Evolutionary conservation across 805 yeast species (phyloP), one percentile per base, ranked within the genome.

Genomic region (Lipomyces sp.): DNA sequence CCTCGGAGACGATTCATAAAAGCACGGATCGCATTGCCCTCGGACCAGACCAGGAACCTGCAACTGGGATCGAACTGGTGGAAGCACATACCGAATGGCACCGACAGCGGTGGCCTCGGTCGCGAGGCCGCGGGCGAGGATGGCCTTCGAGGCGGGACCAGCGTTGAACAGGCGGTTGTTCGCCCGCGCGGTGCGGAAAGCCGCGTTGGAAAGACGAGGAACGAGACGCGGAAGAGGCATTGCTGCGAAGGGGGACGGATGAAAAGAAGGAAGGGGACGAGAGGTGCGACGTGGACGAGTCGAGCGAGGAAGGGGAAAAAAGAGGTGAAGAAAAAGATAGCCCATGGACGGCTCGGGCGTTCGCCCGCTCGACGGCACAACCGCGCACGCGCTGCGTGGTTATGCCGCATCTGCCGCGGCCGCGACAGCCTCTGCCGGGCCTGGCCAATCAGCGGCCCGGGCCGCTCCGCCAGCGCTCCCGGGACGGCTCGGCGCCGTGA

Each of bases 111-210:
- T 77, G 60, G 82, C 81, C 68, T 83, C 83, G 63, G 84, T 76
- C 61, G 85, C 85, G 71, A 81, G 74, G 68, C 81, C 79, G 73
- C 83, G 80, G 74, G 49, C 43, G 43, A 49, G 29, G 36, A 29
- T 24, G 22, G 46, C 39, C 43, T 43, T 37, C 31, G 43, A 6
- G 37, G 28, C 39, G 77, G 49, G 48, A 23, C 49, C 46, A 38
- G 62, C 63, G 47, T 74, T 75, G 74, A 84, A 81, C 62, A 72
- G 62, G 72, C 83, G 78, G 69, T 74, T 67, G 78, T 83, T 83
- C 71, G 89, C 87, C 79, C 82, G 85, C 68, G 89, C 95, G 66
- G 91, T 90, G 74, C 82, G 81, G 75, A 84, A 81, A 68, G 95
- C 95, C 70, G 85, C 79, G 76, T 89, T 88, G 65, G 95, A 81